Conservation (phyloP, 2,329 filamentous ascomycete genomes). For the Drechmeria coniospora region DNA sequence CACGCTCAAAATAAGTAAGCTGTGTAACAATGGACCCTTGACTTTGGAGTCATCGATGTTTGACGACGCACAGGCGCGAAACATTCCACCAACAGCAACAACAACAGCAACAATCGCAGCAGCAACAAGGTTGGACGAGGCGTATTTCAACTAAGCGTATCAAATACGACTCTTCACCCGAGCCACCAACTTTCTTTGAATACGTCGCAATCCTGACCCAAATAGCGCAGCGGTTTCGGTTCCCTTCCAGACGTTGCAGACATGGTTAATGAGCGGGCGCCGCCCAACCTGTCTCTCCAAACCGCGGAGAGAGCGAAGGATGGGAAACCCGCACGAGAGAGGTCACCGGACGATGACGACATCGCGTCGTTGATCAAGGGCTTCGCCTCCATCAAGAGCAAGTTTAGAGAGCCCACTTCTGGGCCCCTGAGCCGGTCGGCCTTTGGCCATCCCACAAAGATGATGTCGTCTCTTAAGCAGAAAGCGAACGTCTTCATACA, state of each 20-base stretch:
- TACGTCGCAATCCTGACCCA: slow-evolving; percentile 1
- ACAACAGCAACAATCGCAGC: no score
- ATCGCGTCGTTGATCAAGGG: slow-evolving; percentile 17
- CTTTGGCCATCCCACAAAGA: slow-evolving; percentile 24
- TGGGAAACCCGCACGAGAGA: slow-evolving; percentile 11
- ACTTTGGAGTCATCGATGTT: no score
- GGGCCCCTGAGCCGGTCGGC: slow-evolving; percentile 11
- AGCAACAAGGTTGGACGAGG: no score
- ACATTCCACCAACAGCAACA: no score
- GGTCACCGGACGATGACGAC: slow-evolving; percentile 18
- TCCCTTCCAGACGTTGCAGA: slow-evolving; percentile 8
- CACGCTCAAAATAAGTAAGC: no score
- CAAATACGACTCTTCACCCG: slow-evolving; percentile 8
- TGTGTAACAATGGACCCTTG: no score
- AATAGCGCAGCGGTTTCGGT: neutral
- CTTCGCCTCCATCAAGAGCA: slow-evolving; percentile 12
- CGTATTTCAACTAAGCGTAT: no score
- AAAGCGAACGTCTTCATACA: slow-evolving; percentile 40
- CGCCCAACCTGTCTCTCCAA: slow-evolving; percentile 26
- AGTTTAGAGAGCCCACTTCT: slow-evolving; percentile 7
- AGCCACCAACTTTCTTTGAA: slow-evolving; percentile 8
- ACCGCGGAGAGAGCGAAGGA: slow-evolving; percentile 15
- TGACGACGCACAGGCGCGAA: no score
- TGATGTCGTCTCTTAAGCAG: slow-evolving; percentile 36
- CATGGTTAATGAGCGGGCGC: slow-evolving; percentile 34